Base-by-base conservation (phyloP, 306 rosid genomes). In the Malus sylvestris region DNA sequence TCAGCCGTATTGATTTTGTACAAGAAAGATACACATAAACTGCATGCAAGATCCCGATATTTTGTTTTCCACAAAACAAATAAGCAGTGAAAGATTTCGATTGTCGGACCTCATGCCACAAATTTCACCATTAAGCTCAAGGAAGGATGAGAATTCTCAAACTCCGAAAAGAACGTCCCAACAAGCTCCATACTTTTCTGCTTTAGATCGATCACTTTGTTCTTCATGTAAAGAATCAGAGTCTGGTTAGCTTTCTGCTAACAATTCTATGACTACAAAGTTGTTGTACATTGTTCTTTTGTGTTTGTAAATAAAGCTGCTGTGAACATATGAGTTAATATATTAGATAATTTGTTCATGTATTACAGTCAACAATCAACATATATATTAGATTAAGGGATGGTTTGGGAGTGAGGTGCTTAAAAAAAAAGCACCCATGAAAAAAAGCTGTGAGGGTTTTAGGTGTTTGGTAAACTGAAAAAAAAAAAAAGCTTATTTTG, bases 111-210 rank as follows among this genome's bases (percentile, higher is more conserved):
- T 90, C 46, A 83, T 81, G 83, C 97, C 96, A 44, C 96, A 84
- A 72, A 40, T 87, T 83, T 85, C 97, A 78, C 87, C 96, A 18
- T 67, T 81, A 77, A 81, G 71, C 73, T 80, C 89, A 6, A 91
- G 83, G 83, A 57, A 80, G 20, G 94, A 86, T 58, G 94, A 85
- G 78, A 81, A 80, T 35, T 82, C 81, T 64, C 81, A 58, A 30
- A 90, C 91, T 68, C 86, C 96, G 23, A 84, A 87, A 76, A 85
- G 89, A 79, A 81, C 14, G 71, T 82, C 88, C 38, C 90, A 85
- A 71, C 92, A 85, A 73, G 82, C 89, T 80, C 86, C 91, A 40
- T 87, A 89, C 80, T 89, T 92, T 77, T 94, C 96, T 66, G 82
- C 81, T 84, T 85, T 90, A 78, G 98, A 92, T 85, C 86, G 96